Evolutionary conservation across 768 basidiomycete genomes (phyloP), one percentile per base, ranked within the genome.

Genomic region (Lentinus brumalis): DNA sequence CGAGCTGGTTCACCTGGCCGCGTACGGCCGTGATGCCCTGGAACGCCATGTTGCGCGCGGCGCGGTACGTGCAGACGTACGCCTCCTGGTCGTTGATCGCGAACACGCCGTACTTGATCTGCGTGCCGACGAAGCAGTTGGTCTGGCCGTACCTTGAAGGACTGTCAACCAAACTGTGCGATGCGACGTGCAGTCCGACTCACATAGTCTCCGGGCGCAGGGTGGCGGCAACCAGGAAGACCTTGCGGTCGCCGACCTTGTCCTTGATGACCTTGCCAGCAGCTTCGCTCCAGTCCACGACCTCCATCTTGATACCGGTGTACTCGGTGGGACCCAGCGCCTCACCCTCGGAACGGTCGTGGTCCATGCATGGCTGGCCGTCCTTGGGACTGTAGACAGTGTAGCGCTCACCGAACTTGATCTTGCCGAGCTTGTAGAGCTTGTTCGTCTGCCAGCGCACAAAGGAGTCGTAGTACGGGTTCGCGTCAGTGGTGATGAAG

Each of bases 301-400:
- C 94, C 75, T 92, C 87, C 91, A 98, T 93, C 79, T 97, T 98
- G 74, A 98, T 76, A 18, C 81, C 90, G 18, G 96, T 92, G 77
- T 98, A 98, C 71, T 98, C 96, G 70, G 96, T 94, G 4, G 97
- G 97, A 6, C 93, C 94, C 57, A 94, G 79, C 50, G 89, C 96
- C 76, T 99, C 97, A 44, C 97, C 97, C 60, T 94, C 93, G 53
- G 87, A 84, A 59, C 97, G 90, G 74, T 99, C 97, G 77, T 99
- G 97, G 75, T 99, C 97, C 97, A 99, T 98, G 71, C 97, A 99
- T 0, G 97, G 96, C 71, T 98, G 97, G 2, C 95, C 96, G 67
- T 99, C 97, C 75, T 98, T 98, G 2, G 95, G 94, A 65, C 93
- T 96, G 82, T 97, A 99, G 71, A 99, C 93, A 14, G 97, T 99